Evolutionary conservation across 139 green algal genomes (phyloP).

Genomic region (Zygnema cylindricum): DNA sequence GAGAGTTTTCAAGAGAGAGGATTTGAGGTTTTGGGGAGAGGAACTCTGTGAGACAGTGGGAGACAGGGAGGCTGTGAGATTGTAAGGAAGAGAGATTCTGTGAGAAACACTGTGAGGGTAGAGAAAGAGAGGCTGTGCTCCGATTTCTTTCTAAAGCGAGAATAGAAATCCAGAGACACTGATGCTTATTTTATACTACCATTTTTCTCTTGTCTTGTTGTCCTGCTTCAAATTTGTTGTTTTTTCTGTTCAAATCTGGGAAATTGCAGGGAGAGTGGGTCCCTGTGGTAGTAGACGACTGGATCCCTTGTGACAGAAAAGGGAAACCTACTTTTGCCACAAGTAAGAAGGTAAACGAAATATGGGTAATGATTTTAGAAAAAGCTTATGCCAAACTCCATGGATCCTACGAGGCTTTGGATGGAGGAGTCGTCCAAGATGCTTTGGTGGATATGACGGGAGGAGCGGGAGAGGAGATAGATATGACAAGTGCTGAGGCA

Average conservation of each 20-base stretch:
- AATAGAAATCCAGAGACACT: neutral
- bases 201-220: neutral
- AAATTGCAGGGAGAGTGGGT: conserved; percentile 39
- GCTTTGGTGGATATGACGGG: conserved; percentile 64
- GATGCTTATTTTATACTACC: neutral
- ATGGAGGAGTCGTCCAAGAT: conserved; percentile 56
- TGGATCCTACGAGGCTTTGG: conserved; percentile 56
- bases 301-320: conserved; percentile 27
- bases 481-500: conserved; percentile 43
- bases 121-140: too few species aligned
- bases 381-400: conserved; percentile 67
- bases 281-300: conserved; percentile 49
- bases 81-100: too few species aligned
- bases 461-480: conserved; percentile 55
- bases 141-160: too few species aligned
- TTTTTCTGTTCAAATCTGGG: neutral
- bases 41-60: too few species aligned
- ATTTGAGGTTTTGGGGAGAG: too few species aligned
- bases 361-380: conserved; percentile 60
- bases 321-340: conserved; percentile 40
- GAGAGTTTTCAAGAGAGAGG: too few species aligned
- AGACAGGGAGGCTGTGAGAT: too few species aligned
- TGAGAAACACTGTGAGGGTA: too few species aligned
- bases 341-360: conserved; percentile 38
- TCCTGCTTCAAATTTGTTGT: neutral